Evolutionary conservation across 2,329 filamentous ascomycete species (phyloP).

Genomic region (Aureobasidium sp.): DNA sequence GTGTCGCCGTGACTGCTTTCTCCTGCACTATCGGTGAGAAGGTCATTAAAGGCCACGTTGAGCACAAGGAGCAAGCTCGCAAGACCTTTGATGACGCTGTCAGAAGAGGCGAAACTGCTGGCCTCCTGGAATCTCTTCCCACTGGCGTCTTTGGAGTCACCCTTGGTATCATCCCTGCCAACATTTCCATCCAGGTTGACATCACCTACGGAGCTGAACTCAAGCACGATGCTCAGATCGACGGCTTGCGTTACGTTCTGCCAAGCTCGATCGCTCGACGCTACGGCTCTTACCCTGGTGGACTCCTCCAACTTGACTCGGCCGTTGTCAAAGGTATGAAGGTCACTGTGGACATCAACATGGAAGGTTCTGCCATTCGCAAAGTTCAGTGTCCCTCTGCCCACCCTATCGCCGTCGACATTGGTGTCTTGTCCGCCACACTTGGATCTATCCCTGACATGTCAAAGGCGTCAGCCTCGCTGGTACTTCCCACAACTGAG

Average conservation of each 20-base stretch:
- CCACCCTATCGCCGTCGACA: slow-evolving; percentile 71
- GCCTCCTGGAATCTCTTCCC: slow-evolving; percentile 68
- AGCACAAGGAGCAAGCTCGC: slow-evolving; percentile 69
- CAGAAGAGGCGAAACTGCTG: slow-evolving; percentile 66
- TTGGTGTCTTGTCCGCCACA: slow-evolving; percentile 63
- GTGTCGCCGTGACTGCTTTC: slow-evolving; percentile 75
- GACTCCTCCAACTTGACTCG: slow-evolving; percentile 31
- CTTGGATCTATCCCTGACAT: slow-evolving; percentile 56
- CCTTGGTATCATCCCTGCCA: slow-evolving; percentile 72
- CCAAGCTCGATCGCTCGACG: slow-evolving; percentile 73
- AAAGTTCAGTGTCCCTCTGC: slow-evolving; percentile 68
- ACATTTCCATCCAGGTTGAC: slow-evolving; percentile 62
- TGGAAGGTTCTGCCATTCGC: slow-evolving; percentile 65
- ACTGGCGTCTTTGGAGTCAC: slow-evolving; percentile 74
- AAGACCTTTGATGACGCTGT: slow-evolving; percentile 67
- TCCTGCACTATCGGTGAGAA: slow-evolving; percentile 68
- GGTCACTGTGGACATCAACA: slow-evolving; percentile 66
- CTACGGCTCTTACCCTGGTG: slow-evolving; percentile 60
- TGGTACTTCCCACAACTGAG: slow-evolving; percentile 58
- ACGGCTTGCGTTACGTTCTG: slow-evolving; percentile 75
- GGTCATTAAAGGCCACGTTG: slow-evolving; percentile 70
- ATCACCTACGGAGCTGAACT: slow-evolving; percentile 76
- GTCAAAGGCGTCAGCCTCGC: slow-evolving; percentile 67
- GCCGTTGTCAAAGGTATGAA: slow-evolving; percentile 46
- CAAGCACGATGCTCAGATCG: slow-evolving; percentile 74